Evolutionary conservation across 2,329 filamentous ascomycete species (phyloP).

Genomic region (Nothophaeocryptopus gaeumannii): DNA sequence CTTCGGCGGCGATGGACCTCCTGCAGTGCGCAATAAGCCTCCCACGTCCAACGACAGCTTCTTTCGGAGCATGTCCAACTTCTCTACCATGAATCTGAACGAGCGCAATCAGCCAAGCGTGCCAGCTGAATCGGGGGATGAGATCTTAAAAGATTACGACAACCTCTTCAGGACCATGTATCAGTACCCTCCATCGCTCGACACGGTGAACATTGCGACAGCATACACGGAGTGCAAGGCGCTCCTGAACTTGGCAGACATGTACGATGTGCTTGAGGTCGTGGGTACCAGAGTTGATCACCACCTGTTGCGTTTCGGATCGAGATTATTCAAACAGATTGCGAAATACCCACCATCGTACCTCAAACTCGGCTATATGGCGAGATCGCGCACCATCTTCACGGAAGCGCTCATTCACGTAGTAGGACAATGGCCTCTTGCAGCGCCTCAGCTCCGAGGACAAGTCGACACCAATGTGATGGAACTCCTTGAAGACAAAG

Average conservation of each 20-base stretch:
- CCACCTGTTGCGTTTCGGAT: slow-evolving; percentile 87
- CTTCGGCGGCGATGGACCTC: slow-evolving; percentile 41
- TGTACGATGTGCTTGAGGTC: slow-evolving; percentile 86
- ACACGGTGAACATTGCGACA: slow-evolving; percentile 83
- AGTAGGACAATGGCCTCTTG: slow-evolving; percentile 87
- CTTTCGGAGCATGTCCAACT: slow-evolving; percentile 83
- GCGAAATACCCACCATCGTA: slow-evolving; percentile 94
- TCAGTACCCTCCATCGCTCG: slow-evolving; percentile 79
- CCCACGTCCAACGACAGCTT: slow-evolving; percentile 65
- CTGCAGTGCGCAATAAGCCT: slow-evolving; percentile 59
- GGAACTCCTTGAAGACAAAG: slow-evolving; percentile 91
- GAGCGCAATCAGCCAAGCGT: slow-evolving; percentile 40
- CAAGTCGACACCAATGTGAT: slow-evolving; percentile 72
- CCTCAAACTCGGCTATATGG: slow-evolving; percentile 81
- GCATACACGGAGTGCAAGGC: slow-evolving; percentile 94
- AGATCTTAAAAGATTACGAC: slow-evolving; percentile 86
- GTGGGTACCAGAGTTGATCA: slow-evolving; percentile 89
- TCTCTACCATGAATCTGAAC: slow-evolving; percentile 57
- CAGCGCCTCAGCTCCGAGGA: slow-evolving; percentile 71
- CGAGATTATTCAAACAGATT: slow-evolving; percentile 89
- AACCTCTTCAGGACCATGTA: slow-evolving; percentile 96
- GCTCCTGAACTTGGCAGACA: slow-evolving; percentile 82
- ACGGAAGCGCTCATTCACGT: slow-evolving; percentile 83
- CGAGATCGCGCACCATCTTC: slow-evolving; percentile 75
- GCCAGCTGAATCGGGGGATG: slow-evolving; percentile 59